Base-by-base conservation (phyloP, 2,329 filamentous ascomycete species). In the Ascochyta viciae-villosae region DNA sequence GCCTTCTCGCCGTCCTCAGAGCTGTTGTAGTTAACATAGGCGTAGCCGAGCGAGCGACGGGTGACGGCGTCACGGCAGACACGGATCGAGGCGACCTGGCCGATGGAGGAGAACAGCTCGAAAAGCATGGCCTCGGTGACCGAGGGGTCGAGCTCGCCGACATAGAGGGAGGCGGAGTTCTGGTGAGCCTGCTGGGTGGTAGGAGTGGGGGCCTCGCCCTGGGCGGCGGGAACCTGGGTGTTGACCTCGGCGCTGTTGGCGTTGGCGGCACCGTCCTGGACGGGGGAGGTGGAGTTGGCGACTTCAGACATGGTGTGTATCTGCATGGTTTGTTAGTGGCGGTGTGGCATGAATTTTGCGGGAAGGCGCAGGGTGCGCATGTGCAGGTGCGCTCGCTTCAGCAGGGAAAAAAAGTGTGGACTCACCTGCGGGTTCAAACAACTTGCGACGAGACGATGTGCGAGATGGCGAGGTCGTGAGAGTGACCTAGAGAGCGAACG, bases 71-170 rank as follows among this genome's bases (percentile, higher is more conserved):
- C 95, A 82, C 95, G 95, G 87, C 95, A 99, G 78, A 99, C 95
- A 86, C 95, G 95, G 80, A 99, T 99, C 60, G 95, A 99, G 67
- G 95, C 95, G 73, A 99, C 95, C 74, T 96, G 94, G 71, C 95
- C 95, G 76, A 99, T 99, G 81, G 96, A 95, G 59, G 95, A 98
- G 87, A 99, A 99, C 64, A 99, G 91, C 87, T 99, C 95, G 81
- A 98, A 99, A 74, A 99, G 92, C 95, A 99, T 99, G 70, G 95
- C 95, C 86, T 99, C 95, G 65, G 95, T 99, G 78, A 99, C 95
- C 61, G 92, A 95, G 71, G 91, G 88, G 79, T 99, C 95, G 72
- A 99, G 92, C 85, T 99, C 95, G 79, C 95, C 95, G 68, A 99
- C 95, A 79, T 99, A 99, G 77, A 99, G 92, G 57, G 95, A 99